Conservation (phyloP, 371 early-diverging fungal genomes). For the Dinochytrium kinnereticum region DNA sequence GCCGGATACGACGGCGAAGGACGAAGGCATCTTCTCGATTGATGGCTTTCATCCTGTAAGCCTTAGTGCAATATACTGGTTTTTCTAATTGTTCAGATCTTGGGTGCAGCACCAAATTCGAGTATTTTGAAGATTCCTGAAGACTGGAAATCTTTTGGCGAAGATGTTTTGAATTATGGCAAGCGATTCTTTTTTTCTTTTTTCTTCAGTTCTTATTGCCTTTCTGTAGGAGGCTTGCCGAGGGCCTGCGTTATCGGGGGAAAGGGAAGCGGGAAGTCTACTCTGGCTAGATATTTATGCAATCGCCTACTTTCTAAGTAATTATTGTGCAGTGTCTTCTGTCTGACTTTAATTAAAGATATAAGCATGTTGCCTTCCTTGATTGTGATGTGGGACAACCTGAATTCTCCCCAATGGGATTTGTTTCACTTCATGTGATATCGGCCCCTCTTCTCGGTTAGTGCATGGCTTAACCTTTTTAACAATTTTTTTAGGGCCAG, state of each 20-base stretch:
- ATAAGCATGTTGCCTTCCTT: slow-evolving; percentile 67
- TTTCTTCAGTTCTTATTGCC: neutral
- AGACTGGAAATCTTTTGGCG: neutral
- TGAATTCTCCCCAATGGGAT: slow-evolving; percentile 76
- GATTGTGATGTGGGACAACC: slow-evolving; percentile 86
- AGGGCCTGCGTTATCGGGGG: slow-evolving; percentile 68
- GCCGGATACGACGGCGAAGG: neutral
- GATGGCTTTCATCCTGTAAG: slow-evolving; percentile 45
- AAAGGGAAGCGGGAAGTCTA: slow-evolving; percentile 81
- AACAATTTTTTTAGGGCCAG: slow-evolving; percentile 57
- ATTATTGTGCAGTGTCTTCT: neutral
- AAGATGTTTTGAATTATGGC: neutral
- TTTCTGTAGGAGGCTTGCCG: slow-evolving; percentile 27
- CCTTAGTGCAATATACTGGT: neutral
- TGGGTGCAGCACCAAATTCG: neutral
- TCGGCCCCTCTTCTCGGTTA: slow-evolving; percentile 64
- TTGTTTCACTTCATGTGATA: slow-evolving; percentile 72
- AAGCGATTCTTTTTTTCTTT: neutral
- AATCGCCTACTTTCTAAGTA: slow-evolving; percentile 72
- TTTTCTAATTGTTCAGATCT: neutral
- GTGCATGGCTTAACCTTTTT: neutral
- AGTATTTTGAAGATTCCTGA: neutral
- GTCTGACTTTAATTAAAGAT: slow-evolving; percentile 36
- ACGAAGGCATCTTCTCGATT: slow-evolving; percentile 28
- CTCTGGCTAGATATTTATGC: slow-evolving; percentile 65